Evolutionary conservation across 2,329 filamentous ascomycete genomes (phyloP).

Genomic region (Aspergillus jensenii): DNA sequence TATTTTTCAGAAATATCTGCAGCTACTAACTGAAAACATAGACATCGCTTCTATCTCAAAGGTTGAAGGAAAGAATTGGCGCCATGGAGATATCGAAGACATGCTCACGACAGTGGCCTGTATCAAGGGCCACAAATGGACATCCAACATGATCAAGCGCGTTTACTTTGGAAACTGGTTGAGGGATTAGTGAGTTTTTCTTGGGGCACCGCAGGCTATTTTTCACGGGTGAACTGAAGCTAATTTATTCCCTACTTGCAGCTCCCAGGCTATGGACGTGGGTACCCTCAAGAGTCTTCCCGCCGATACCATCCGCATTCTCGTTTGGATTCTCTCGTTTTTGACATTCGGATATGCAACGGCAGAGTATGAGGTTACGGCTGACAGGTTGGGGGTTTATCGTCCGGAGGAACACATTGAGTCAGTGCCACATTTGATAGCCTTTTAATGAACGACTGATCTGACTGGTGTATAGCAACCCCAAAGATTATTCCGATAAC

Average conservation of each 20-base stretch:
- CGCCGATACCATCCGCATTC: constrained; percentile 72
- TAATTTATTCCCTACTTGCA: constrained; percentile 16
- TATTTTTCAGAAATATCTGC: neutral
- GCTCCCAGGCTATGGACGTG: constrained; percentile 76
- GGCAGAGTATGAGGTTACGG: constrained; percentile 79
- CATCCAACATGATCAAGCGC: constrained; percentile 71
- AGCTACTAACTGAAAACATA: constrained; percentile 19
- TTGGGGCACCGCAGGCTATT: neutral
- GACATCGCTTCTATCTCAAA: constrained; percentile 52
- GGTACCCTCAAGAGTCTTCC: constrained; percentile 77
- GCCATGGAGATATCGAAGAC: constrained; percentile 72
- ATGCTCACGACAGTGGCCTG: constrained; percentile 76
- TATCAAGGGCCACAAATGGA: constrained; percentile 81
- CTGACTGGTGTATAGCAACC: constrained; percentile 59
- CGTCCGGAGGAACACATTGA: constrained; percentile 65
- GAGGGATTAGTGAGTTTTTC: constrained; percentile 63
- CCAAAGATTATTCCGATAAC: constrained; percentile 82
- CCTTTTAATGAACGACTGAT: neutral
- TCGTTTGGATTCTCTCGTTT: constrained; percentile 81
- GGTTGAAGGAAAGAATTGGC: constrained; percentile 53
- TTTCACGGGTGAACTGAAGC: neutral
- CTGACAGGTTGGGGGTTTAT: constrained; percentile 77
- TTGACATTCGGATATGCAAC: constrained; percentile 83
- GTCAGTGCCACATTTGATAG: constrained; percentile 25
- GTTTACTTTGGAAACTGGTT: constrained; percentile 88